These are phyloP conservation scores for Cordyceps javanica DNA, from an alignment of 2,329 filamentous ascomycete genomes.

Conservation along the genomic window DNA sequence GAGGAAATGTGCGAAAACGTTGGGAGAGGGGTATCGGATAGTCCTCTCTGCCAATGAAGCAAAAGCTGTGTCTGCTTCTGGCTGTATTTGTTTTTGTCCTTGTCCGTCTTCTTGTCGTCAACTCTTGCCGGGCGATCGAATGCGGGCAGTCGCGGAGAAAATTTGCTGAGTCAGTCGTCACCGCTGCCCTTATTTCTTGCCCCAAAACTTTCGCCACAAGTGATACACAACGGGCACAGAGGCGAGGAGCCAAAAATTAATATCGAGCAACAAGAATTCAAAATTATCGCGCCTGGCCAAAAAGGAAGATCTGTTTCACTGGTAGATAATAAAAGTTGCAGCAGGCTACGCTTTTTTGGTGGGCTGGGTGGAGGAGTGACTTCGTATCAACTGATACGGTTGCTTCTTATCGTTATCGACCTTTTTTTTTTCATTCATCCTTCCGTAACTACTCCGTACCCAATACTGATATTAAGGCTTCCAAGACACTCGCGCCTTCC, in stretches of 20 bases:
- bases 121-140: conserved; percentile 4
- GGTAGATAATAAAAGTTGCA: background rate
- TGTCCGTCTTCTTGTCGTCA: background rate
- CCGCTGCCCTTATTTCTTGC: conserved; percentile 35
- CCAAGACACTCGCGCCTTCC: background rate
- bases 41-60: background rate
- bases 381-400: background rate
- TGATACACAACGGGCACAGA: conserved; percentile 35
- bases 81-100: background rate
- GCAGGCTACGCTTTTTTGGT: conserved; percentile 3
- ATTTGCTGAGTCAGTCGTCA: conserved; percentile 35
- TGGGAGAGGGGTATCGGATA: too few species aligned
- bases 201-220: conserved; percentile 28
- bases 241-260: conserved; percentile 18
- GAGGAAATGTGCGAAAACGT: background rate
- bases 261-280: conserved; percentile 16
- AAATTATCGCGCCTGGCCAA: conserved; percentile 10
- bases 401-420: conserved; percentile 11
- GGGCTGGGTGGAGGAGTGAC: conserved; percentile 8
- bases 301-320: background rate
- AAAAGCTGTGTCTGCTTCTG: background rate
- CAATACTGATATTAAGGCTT: background rate
- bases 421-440: conserved; percentile 1
- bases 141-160: conserved; percentile 32
- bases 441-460: background rate